Evolutionary conservation across 1,284 basidiomycete genomes (phyloP).

Genomic region (Puccinia novopanici): DNA sequence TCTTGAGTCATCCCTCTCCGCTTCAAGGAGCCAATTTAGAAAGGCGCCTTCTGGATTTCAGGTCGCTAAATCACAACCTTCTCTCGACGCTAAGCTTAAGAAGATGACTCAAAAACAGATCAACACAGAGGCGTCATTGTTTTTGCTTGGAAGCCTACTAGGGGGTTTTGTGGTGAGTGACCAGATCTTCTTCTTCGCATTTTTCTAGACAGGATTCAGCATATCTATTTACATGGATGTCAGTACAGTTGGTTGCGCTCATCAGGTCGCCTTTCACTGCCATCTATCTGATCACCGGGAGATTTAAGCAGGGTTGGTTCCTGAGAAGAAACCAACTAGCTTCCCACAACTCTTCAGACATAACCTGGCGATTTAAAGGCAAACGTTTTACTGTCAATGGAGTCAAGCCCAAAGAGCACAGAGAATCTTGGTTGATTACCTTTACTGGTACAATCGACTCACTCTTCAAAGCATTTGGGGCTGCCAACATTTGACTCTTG

Average conservation of each 20-base stretch:
- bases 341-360: neutral
- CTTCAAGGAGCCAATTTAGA: neutral
- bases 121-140: neutral
- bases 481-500: slow-evolving; percentile 25
- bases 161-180: slow-evolving; percentile 1
- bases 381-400: slow-evolving; percentile 3
- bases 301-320: slow-evolving; percentile 25
- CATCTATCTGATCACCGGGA: slow-evolving; percentile 2
- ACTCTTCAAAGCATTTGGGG: slow-evolving; percentile 18
- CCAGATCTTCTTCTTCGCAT: neutral
- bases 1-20: neutral
- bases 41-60: neutral
- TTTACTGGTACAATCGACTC: slow-evolving; percentile 36
- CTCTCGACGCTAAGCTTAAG: neutral
- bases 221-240: slow-evolving; percentile 5
- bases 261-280: slow-evolving; percentile 17
- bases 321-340: slow-evolving; percentile 19
- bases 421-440: neutral
- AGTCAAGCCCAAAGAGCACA: neutral
- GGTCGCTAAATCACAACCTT: neutral
- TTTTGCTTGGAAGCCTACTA: slow-evolving; percentile 18
- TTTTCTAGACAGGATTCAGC: neutral
- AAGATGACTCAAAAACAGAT: neutral
- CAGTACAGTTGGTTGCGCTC: slow-evolving; percentile 10
- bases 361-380: slow-evolving; percentile 7